These are phyloP conservation scores for Malassezia obtusa DNA, from an alignment of 1,284 basidiomycete genomes.

Conservation along the genomic window DNA sequence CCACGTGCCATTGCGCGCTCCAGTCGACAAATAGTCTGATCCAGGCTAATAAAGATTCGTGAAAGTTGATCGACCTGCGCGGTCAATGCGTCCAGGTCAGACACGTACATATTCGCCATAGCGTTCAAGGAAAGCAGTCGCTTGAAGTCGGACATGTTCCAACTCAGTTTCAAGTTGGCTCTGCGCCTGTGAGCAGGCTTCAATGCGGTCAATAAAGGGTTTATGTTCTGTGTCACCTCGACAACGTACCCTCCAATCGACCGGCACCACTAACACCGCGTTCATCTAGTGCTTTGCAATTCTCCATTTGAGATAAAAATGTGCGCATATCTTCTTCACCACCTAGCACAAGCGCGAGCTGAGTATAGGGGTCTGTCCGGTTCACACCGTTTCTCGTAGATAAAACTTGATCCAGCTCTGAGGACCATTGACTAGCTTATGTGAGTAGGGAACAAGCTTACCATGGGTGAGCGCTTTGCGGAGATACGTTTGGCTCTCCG, in stretches of 20 bases:
- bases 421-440: not conserved
- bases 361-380: not conserved
- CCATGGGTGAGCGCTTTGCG: not conserved
- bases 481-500: not conserved
- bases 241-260: constrained; percentile 7
- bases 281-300: constrained; percentile 8
- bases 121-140: not conserved
- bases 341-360: constrained; percentile 14
- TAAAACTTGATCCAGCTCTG: not conserved
- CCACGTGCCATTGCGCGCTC: not conserved
- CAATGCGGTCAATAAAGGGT: not conserved
- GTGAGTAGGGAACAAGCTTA: not conserved
- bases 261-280: constrained; percentile 4
- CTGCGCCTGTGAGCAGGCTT: not conserved
- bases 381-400: too few relatives aligned
- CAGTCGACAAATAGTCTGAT: not conserved
- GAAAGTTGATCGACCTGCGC: constrained; percentile 13
- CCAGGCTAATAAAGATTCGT: constrained; percentile 9
- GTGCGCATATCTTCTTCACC: constrained; percentile 3
- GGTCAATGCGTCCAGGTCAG: not conserved
- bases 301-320: constrained; percentile 6
- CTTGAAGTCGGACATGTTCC: not conserved
- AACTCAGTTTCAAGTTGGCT: not conserved
- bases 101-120: constrained; percentile 8
- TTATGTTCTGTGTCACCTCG: not conserved